Conservation (phyloP, 108 stramenopile species). For the Hondaea fermentalgiana region DNA sequence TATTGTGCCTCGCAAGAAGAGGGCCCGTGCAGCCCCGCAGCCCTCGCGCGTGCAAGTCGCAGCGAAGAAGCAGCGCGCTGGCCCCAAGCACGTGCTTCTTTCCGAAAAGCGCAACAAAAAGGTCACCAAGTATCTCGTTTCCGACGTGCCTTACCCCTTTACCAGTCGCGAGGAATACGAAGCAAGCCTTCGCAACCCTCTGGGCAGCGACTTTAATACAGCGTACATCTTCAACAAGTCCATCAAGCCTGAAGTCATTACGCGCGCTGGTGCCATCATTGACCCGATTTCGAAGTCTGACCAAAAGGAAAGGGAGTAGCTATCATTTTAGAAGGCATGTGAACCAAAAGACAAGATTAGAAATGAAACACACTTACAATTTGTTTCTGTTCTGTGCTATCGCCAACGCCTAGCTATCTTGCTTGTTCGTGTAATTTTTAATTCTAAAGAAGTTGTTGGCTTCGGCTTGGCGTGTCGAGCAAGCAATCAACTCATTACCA, state of each 20-base stretch:
- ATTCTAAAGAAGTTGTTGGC: no score
- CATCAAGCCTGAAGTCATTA: constrained; percentile 74
- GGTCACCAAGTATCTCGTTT: constrained; percentile 69
- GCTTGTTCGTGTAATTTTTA: no score
- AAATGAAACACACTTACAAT: no score
- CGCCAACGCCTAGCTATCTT: no score
- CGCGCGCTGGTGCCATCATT: constrained; percentile 79
- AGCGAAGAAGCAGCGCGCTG: constrained; percentile 58
- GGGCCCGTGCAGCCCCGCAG: not conserved
- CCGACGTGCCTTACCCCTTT: constrained; percentile 87
- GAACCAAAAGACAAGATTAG: no score
- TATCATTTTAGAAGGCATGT: no score
- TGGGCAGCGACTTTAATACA: constrained; percentile 93
- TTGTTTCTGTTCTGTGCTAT: no score
- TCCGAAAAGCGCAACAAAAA: constrained; percentile 84
- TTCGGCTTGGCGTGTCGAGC: no score
- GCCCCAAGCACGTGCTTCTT: constrained; percentile 73
- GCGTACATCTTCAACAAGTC: constrained; percentile 37
- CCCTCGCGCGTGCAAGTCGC: not conserved
- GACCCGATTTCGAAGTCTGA: constrained; percentile 71
- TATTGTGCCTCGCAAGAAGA: constrained; percentile 58
- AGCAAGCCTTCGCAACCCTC: constrained; percentile 71
- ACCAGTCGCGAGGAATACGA: constrained; percentile 88
- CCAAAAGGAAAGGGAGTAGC: not conserved
- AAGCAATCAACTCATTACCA: no score